Conservation (phyloP, 2,329 filamentous ascomycete genomes). For the Phyllosticta citrichinensis region DNA sequence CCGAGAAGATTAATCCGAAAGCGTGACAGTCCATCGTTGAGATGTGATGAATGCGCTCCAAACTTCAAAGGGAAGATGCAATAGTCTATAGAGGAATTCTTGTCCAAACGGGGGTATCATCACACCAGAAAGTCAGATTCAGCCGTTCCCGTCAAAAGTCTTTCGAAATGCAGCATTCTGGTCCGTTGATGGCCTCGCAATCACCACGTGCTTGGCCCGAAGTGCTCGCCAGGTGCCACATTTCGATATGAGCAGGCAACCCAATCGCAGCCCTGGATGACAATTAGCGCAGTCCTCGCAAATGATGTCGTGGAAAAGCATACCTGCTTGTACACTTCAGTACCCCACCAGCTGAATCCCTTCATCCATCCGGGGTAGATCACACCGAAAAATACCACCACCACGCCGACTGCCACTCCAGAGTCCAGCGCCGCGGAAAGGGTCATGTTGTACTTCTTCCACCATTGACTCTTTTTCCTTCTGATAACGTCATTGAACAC, state of each 20-base stretch:
- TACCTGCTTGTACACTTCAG: conserved; percentile 66
- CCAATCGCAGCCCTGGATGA: conserved; percentile 63
- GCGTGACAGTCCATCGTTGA: not conserved
- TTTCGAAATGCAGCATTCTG: not conserved
- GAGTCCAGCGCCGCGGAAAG: conserved; percentile 75
- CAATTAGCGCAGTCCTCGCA: not conserved
- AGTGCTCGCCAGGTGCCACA: conserved; percentile 34
- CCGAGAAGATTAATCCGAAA: not conserved
- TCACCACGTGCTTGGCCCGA: conserved; percentile 26
- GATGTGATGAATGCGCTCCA: not conserved
- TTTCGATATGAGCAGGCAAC: conserved; percentile 62
- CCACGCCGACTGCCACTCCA: conserved; percentile 69
- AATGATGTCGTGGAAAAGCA: conserved; percentile 14
- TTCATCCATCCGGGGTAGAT: conserved; percentile 70
- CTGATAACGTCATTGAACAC: conserved; percentile 72
- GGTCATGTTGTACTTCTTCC: conserved; percentile 88
- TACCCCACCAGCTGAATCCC: conserved; percentile 78
- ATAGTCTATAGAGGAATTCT: conserved; percentile 4
- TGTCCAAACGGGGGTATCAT: conserved; percentile 4
- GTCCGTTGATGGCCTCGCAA: not conserved
- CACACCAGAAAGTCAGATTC: not conserved
- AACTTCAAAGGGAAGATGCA: not conserved
- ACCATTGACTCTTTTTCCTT: conserved; percentile 63
- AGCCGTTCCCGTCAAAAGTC: not conserved
- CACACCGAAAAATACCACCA: conserved; percentile 77